These are phyloP conservation scores for Colletotrichum sublineola DNA, from an alignment of 2,329 filamentous ascomycete genomes.

Conservation along the genomic window DNA sequence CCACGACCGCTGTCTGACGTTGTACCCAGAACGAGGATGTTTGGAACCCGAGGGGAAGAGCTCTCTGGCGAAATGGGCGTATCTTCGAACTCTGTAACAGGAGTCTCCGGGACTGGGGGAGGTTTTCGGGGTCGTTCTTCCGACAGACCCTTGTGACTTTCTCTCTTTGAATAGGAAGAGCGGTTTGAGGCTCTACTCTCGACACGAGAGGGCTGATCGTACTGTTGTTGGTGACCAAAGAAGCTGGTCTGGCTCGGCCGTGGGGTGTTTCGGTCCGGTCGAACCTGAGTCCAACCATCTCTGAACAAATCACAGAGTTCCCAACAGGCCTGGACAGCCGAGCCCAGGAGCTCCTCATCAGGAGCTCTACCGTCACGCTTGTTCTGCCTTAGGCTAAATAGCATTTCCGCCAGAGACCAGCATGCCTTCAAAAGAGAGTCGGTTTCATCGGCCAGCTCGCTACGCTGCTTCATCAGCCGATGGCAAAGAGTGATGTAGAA, in stretches of 20 bases:
- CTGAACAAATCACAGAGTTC: conserved; percentile 94
- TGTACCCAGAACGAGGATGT: conserved; percentile 88
- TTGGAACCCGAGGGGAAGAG: conserved; percentile 80
- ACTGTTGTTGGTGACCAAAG: conserved; percentile 60
- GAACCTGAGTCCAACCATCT: conserved; percentile 90
- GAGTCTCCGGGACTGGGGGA: conserved; percentile 81
- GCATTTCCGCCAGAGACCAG: conserved; percentile 92
- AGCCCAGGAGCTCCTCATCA: conserved; percentile 87
- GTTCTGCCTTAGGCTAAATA: conserved; percentile 90
- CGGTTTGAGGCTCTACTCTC: conserved; percentile 66
- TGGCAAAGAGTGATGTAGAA: conserved; percentile 96
- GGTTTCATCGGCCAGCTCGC: conserved; percentile 82
- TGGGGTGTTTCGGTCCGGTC: conserved; percentile 88
- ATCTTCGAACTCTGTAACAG: conserved; percentile 95
- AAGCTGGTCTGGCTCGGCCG: conserved; percentile 84
- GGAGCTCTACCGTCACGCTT: conserved; percentile 78
- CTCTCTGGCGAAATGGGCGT: conserved; percentile 86
- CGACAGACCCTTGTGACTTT: conserved; percentile 63
- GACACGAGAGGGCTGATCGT: conserved; percentile 62
- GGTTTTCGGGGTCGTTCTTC: conserved; percentile 65
- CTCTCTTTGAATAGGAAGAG: conserved; percentile 65
- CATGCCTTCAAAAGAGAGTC: conserved; percentile 88
- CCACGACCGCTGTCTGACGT: conserved; percentile 69
- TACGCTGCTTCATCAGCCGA: conserved; percentile 94
- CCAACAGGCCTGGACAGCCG: conserved; percentile 94